Percentiles rank a stretch among this genome's conserved stretches.
These are phyloP conservation scores for Camelina neglecta DNA, from an alignment of 345 rosid species.

Conservation along the genomic window DNA sequence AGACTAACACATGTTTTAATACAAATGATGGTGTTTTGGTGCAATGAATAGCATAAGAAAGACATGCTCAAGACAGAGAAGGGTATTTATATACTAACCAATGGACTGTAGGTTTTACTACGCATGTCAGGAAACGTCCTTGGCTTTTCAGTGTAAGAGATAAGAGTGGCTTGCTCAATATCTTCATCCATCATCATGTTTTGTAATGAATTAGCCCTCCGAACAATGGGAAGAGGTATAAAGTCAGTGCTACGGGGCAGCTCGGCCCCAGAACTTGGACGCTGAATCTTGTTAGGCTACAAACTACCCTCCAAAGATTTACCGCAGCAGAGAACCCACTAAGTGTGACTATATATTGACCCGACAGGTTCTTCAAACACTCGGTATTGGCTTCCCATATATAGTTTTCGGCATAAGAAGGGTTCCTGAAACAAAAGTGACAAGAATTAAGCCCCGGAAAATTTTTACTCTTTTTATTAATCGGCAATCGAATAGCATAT, in stretches of 20 bases:
- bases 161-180: slow-evolving; percentile 74
- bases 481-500: background rate
- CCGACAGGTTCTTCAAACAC: slow-evolving; percentile 5
- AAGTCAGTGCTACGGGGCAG: slow-evolving; percentile 45
- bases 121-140: slow-evolving; percentile 95
- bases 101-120: slow-evolving; percentile 71
- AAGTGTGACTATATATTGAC: slow-evolving; percentile 12
- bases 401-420: background rate
- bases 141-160: slow-evolving; percentile 73
- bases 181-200: slow-evolving; percentile 91
- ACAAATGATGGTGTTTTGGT: background rate
- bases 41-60: slow-evolving; percentile 8
- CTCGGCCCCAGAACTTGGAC: slow-evolving; percentile 50
- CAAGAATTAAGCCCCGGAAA: background rate
- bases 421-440: slow-evolving; percentile 16
- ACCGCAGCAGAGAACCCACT: background rate
- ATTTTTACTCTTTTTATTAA: background rate
- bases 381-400: background rate
- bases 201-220: slow-evolving; percentile 58
- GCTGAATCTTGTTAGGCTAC: slow-evolving; percentile 43
- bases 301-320: background rate
- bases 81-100: slow-evolving; percentile 46
- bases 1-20: background rate
- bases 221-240: slow-evolving; percentile 41
- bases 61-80: slow-evolving; percentile 6